Percentiles rank a stretch among this genome's conserved stretches.
These are phyloP conservation scores for Chrysopogon serrulatus DNA, from an alignment of 176 grass and related monocot genomes.

Conservation along the genomic window DNA sequence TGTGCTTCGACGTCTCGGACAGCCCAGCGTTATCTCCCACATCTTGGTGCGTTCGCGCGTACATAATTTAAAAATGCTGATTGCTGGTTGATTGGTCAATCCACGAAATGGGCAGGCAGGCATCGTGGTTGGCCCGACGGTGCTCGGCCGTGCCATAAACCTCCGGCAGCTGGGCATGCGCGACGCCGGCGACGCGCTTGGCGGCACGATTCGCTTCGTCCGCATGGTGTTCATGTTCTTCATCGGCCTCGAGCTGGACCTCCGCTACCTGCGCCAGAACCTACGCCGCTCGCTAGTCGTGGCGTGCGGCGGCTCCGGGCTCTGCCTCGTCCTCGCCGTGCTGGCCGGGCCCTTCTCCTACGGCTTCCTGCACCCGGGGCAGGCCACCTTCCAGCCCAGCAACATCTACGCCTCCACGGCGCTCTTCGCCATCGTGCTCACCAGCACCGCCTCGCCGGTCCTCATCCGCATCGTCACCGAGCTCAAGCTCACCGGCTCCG, in stretches of 20 bases:
- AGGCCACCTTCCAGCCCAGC: neutral
- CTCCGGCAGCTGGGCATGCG: constrained; percentile 9
- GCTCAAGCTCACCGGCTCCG: constrained; percentile 59
- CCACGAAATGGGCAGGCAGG: constrained; percentile 31
- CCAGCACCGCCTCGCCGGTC: constrained; percentile 57
- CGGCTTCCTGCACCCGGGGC: neutral
- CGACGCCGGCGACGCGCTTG: constrained; percentile 13
- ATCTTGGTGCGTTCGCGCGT: constrained; percentile 27
- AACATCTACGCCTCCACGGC: constrained; percentile 30
- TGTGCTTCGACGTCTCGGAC: constrained; percentile 47
- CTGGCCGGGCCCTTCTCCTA: constrained; percentile 14
- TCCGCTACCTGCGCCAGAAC: constrained; percentile 44
- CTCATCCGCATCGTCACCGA: constrained; percentile 71
- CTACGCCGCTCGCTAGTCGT: constrained; percentile 31
- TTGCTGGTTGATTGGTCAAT: neutral
- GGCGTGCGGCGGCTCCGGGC: constrained; percentile 12
- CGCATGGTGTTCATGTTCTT: constrained; percentile 74
- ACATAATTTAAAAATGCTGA: neutral
- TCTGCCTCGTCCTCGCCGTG: constrained; percentile 26
- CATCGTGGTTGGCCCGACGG: constrained; percentile 37
- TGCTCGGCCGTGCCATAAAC: constrained; percentile 25
- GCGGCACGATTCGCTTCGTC: constrained; percentile 15
- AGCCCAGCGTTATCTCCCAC: constrained; percentile 67
- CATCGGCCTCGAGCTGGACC: constrained; percentile 66
- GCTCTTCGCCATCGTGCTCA: constrained; percentile 33